phyloP scores from a whole-genome alignment of 148 eudicot species.

The Rhododendron molle region DNA sequence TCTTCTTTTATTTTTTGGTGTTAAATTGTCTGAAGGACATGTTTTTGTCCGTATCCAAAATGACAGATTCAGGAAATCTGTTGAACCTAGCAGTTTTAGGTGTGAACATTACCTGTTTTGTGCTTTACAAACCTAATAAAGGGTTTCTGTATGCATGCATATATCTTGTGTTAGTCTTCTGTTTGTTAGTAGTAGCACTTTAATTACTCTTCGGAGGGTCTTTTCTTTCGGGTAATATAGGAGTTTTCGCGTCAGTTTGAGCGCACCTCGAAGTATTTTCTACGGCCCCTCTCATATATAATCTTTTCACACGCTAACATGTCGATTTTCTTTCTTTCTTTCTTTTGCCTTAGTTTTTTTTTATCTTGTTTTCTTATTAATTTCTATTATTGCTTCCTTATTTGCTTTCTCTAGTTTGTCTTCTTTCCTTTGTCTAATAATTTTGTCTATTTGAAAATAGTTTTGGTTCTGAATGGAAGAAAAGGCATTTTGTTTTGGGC shows the following conservation, averaged over 20 bases:
- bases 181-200: neutral
- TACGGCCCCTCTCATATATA: too few species aligned
- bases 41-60: neutral
- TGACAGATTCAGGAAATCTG: slow-evolving; percentile 1
- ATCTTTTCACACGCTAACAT: too few species aligned
- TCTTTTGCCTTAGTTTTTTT: neutral
- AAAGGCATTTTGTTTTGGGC: neutral
- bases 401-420: neutral
- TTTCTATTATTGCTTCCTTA: too few species aligned
- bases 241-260: too few species aligned
- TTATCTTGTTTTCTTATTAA: too few species aligned
- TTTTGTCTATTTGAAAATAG: neutral
- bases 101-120: neutral
- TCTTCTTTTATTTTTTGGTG: neutral
- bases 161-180: neutral
- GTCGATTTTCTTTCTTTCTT: neutral
- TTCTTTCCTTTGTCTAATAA: neutral
- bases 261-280: neutral
- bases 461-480: neutral
- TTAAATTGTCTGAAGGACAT: neutral
- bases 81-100: neutral
- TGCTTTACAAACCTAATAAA: neutral
- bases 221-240: neutral
- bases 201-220: neutral
- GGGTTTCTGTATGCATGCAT: neutral